Evolutionary conservation across 2,329 filamentous ascomycete genomes (phyloP), one percentile per base, ranked within the genome.

Genomic region (Epichloe uncinata): DNA sequence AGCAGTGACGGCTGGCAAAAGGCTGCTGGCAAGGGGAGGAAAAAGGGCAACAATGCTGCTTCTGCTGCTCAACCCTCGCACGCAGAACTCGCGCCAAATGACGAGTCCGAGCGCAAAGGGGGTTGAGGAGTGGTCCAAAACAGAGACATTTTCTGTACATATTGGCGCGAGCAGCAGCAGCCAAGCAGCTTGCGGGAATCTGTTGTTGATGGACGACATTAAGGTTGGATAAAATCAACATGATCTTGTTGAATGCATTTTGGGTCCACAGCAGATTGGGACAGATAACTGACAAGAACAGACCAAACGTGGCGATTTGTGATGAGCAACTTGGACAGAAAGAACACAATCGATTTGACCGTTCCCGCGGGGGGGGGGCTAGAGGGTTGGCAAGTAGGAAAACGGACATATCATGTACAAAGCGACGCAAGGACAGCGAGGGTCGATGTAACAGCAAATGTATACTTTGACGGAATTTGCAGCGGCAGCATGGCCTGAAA

Each of bases 31-130:
- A 80, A 79, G 55, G 60, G 62, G 15, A 59, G 64, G 50, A 81
- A 78, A 59, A 69, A 69, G 58, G 61, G 65, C 45, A 80, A 77
- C 60, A 69, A 69, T 57, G 61, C 65, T 45, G 61, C 61, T 7
- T 73, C 71, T 50, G 66, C 64, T 3, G 60, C 66, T 6, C 58
- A 60, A 33, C 56, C 57, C 26, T 56, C 53, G 40, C 70, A 72
- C 30, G 68, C 70, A 52, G 79, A 84, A 61, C 71, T 73, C 60
- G 67, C 67, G 18, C 80, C 80, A 3, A 78, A 73, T 62, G 73
- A 79, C 48, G 75, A 77, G 12, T 74, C 73, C 2, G 79, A 83
- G 52, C 74, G 80, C 52, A 83, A 82, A 57, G 80, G 80, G 80
- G 80, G 80, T 33, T 51, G 46, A 51, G 36, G 26, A 11, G 5